phyloP scores from a whole-genome alignment of 2,329 filamentous ascomycete species.

The Penicillium oxalicum region DNA sequence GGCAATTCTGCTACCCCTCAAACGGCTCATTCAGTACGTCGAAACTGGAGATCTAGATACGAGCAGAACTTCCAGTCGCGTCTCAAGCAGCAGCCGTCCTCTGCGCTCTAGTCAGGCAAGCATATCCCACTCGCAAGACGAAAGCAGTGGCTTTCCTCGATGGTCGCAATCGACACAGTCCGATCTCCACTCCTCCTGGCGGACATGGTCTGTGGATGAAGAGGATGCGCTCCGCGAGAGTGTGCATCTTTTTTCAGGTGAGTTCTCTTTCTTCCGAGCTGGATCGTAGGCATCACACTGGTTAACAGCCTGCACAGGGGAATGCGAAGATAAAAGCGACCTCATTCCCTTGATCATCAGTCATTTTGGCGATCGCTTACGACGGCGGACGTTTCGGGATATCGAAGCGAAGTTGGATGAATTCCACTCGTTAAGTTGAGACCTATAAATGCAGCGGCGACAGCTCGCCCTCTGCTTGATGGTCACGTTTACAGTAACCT shows the following conservation, averaged over 20 bases:
- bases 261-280: neutral
- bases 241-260: conserved; percentile 1
- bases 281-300: neutral
- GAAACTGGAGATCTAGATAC: neutral
- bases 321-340: neutral
- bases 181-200: neutral
- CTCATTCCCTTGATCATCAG: conserved; percentile 2
- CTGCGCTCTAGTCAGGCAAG: neutral
- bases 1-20: conserved; percentile 1
- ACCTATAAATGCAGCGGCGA: too few relatives aligned
- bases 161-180: neutral
- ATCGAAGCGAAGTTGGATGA: conserved; percentile 1
- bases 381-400: conserved; percentile 2
- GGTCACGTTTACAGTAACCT: too few relatives aligned
- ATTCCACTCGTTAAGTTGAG: neutral
- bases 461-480: too few relatives aligned
- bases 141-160: neutral
- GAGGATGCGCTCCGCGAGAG: neutral
- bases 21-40: conserved; percentile 1
- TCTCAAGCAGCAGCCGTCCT: neutral
- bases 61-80: neutral
- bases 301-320: neutral
- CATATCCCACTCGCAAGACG: neutral
- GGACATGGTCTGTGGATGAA: conserved; percentile 4
- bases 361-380: conserved; percentile 1